These are phyloP conservation scores for Intubia oerlemansii DNA, from an alignment of 2,329 filamentous ascomycete species.

Conservation along the genomic window DNA sequence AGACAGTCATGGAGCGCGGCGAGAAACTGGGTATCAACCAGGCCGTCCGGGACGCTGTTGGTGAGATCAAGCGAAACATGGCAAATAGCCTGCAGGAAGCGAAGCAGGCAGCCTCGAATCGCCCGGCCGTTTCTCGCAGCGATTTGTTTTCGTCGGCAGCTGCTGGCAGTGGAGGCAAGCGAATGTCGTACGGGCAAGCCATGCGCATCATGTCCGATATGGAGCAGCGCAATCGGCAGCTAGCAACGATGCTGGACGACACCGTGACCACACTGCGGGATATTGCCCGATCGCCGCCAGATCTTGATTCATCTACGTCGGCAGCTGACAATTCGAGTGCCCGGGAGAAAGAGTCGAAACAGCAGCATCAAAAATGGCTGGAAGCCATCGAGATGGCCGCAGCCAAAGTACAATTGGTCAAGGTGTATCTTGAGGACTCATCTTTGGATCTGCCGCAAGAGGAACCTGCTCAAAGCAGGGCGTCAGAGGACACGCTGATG, in stretches of 20 bases:
- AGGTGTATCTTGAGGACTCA: conserved; percentile 39
- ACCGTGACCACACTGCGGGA: conserved; percentile 41
- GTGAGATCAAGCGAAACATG: conserved; percentile 59
- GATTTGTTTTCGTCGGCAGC: neutral
- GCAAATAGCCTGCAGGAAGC: conserved; percentile 43
- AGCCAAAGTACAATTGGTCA: conserved; percentile 44
- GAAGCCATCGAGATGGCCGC: conserved; percentile 35
- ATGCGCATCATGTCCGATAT: conserved; percentile 9
- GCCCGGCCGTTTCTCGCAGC: no score
- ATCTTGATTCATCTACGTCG: conserved; percentile 14
- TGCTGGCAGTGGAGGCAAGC: neutral
- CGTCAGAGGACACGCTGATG: no score
- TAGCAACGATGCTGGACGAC: conserved; percentile 47
- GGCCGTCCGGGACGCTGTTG: conserved; percentile 60
- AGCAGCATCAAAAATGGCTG: conserved; percentile 20
- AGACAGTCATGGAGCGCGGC: conserved; percentile 48
- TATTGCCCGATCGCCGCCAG: conserved; percentile 32
- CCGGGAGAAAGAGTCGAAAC: no score
- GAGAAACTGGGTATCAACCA: conserved; percentile 65
- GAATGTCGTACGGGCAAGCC: conserved; percentile 1
- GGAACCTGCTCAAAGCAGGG: no score
- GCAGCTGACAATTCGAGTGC: conserved; percentile 13
- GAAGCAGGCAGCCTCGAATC: conserved; percentile 18
- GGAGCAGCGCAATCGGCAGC: conserved; percentile 39
- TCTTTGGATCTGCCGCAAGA: no score